Evolutionary conservation across 768 basidiomycete species (phyloP), one percentile per base, ranked within the genome.

Genomic region (Leucocoprinus birnbaumii): DNA sequence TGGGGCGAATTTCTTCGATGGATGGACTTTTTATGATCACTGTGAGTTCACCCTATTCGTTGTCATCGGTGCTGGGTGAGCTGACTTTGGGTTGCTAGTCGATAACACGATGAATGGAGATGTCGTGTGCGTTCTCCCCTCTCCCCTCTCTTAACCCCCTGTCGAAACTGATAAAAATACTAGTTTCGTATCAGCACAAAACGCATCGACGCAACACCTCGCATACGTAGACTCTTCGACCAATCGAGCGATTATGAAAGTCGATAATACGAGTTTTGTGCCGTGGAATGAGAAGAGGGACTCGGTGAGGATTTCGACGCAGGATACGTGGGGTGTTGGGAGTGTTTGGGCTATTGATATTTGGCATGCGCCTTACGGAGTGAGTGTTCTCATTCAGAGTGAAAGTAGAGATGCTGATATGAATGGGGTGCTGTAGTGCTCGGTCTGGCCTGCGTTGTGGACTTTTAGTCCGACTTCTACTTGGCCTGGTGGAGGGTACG

Each of bases 391-490:
- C 3, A 13, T 45, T 38, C 35, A 18, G 11, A 19, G 18, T 10
- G 35, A 11, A 31, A 11, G 21, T 7, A 7, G n/a, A 21, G 16
- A 21, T 6, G 47, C 14, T 44, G 18, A 31, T 14, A 41, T 21
- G 16, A 49, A 24, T 56, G 42, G 14, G 3, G 13, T 18, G 14
- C 4, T 44, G n/a, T 38, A 87, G 85, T 87, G 86, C 61, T 85
- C 85, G 5, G 85, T 86, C 24, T 87, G 86, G 85, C 83, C 85
- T 14, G 82, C 83, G 19, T 84, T 80, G 76, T 57, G 78, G 78
- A 79, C 80, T 16, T 79, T 82, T 62, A 78, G 84, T 0, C 68
- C 74, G 10, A 62, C 37, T 9, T 31, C 41, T 8, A 25, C 68
- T 18, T 88, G 87, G 86, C 87, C 87, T 2, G 64, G 65, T 11